Conservation (phyloP, 2,329 filamentous ascomycete genomes). For the Aspergillus fijiensis region DNA sequence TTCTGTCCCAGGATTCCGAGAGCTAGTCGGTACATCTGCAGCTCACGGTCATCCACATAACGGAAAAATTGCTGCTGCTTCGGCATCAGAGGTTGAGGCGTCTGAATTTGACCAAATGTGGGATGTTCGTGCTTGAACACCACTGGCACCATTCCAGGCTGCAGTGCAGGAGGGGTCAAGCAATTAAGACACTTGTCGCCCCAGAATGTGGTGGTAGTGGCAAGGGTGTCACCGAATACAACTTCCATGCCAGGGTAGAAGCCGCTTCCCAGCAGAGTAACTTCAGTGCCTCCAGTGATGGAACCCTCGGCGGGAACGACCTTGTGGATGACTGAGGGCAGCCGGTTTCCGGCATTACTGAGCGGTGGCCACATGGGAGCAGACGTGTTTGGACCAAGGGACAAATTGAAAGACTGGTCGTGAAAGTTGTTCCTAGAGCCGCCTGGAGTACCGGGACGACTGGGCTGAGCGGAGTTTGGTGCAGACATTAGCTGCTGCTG, state of each 20-base stretch:
- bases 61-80: slow-evolving; percentile 62
- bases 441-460: slow-evolving; percentile 72
- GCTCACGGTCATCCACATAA: slow-evolving; percentile 58
- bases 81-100: slow-evolving; percentile 43
- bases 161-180: slow-evolving; percentile 68
- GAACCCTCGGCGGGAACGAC: slow-evolving; percentile 81
- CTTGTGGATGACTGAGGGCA: slow-evolving; percentile 70
- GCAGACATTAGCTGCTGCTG: slow-evolving; percentile 69
- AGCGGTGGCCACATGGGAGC: slow-evolving; percentile 56
- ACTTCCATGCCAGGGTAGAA: slow-evolving; percentile 80
- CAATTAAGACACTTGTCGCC: slow-evolving; percentile 77
- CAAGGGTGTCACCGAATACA: slow-evolving; percentile 72
- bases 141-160: slow-evolving; percentile 68
- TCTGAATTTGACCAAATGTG: slow-evolving; percentile 48
- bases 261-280: slow-evolving; percentile 76
- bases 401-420: slow-evolving; percentile 31
- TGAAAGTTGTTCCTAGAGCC: slow-evolving; percentile 46
- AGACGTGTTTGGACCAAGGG: slow-evolving; percentile 46
- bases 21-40: slow-evolving; percentile 48
- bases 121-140: slow-evolving; percentile 61
- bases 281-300: slow-evolving; percentile 79
- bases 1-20: slow-evolving; percentile 49
- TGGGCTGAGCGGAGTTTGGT: slow-evolving; percentile 69
- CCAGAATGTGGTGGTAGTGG: slow-evolving; percentile 77
- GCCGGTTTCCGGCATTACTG: slow-evolving; percentile 51